These are phyloP conservation scores for Paecilomyces formosus DNA, from an alignment of 2,329 filamentous ascomycete species.

Conservation along the genomic window DNA sequence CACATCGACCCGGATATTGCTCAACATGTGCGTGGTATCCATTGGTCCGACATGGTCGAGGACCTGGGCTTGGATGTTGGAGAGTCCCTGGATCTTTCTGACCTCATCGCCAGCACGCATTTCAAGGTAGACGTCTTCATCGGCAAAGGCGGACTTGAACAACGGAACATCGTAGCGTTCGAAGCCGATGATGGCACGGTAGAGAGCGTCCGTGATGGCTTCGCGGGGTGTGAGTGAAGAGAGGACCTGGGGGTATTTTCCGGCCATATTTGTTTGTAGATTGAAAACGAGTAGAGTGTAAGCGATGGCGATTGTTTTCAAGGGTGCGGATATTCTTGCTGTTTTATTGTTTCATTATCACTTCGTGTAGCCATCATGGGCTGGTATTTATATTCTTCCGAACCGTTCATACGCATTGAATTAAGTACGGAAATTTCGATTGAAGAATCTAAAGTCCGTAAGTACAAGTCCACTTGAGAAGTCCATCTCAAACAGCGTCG, in stretches of 20 bases:
- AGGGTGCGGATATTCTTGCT: too few species aligned
- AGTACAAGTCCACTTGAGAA: too few species aligned
- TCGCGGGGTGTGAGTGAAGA: constrained; percentile 13
- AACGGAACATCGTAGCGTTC: constrained; percentile 13
- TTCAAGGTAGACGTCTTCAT: constrained; percentile 5
- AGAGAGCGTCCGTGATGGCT: constrained; percentile 17
- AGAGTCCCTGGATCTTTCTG: constrained; percentile 2
- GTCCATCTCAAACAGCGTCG: too few species aligned
- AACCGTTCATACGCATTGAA: too few species aligned
- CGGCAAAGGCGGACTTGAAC: constrained; percentile 14
- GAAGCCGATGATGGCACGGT: constrained; percentile 15
- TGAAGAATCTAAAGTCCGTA: too few species aligned
- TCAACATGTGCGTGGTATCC: constrained; percentile 25
- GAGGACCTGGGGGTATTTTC: not conserved
- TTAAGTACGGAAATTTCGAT: too few species aligned
- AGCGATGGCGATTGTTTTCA: too few species aligned
- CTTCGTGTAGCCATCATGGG: not conserved
- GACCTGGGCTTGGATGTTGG: constrained; percentile 7
- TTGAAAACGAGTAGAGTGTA: not conserved
- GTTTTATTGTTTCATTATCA: not conserved
- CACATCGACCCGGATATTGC: constrained; percentile 20
- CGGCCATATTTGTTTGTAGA: not conserved
- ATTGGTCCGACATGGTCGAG: constrained; percentile 11
- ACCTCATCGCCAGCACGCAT: not conserved
- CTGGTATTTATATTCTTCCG: not conserved